These are phyloP conservation scores for Didymella glomerata DNA, from an alignment of 2,329 filamentous ascomycete species.

Conservation along the genomic window DNA sequence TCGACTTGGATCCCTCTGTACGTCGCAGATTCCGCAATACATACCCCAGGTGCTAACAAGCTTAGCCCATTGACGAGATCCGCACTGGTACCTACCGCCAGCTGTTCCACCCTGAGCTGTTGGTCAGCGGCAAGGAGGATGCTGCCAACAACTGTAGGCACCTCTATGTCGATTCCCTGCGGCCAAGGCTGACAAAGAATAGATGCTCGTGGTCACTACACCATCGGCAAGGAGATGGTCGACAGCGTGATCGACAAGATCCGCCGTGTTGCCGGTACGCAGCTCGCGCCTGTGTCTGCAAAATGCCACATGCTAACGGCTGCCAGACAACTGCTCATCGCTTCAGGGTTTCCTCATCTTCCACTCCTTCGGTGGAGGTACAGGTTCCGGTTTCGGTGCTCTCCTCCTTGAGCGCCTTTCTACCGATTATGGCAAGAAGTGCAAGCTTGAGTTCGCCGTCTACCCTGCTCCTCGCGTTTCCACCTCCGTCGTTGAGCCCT, in stretches of 20 bases:
- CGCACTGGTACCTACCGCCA: constrained; percentile 72
- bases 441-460: constrained; percentile 77
- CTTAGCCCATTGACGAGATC: constrained; percentile 74
- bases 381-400: constrained; percentile 75
- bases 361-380: constrained; percentile 78
- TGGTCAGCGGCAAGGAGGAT: constrained; percentile 79
- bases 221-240: constrained; percentile 79
- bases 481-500: constrained; percentile 75
- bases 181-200: constrained; percentile 27
- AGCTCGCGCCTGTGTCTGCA: not conserved
- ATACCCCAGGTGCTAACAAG: constrained; percentile 29
- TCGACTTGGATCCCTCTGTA: constrained; percentile 75
- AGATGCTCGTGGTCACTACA: constrained; percentile 78
- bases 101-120: constrained; percentile 75
- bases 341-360: constrained; percentile 78
- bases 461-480: constrained; percentile 76
- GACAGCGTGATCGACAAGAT: constrained; percentile 75
- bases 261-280: constrained; percentile 72
- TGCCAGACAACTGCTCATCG: constrained; percentile 73
- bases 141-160: constrained; percentile 74
- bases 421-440: constrained; percentile 79
- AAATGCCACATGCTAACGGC: constrained; percentile 24
- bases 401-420: constrained; percentile 76
- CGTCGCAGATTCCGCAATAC: constrained; percentile 26
- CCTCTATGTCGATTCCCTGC: not conserved